Conservation (phyloP, 768 basidiomycete genomes). For the Leccinum pellstonianum region DNA sequence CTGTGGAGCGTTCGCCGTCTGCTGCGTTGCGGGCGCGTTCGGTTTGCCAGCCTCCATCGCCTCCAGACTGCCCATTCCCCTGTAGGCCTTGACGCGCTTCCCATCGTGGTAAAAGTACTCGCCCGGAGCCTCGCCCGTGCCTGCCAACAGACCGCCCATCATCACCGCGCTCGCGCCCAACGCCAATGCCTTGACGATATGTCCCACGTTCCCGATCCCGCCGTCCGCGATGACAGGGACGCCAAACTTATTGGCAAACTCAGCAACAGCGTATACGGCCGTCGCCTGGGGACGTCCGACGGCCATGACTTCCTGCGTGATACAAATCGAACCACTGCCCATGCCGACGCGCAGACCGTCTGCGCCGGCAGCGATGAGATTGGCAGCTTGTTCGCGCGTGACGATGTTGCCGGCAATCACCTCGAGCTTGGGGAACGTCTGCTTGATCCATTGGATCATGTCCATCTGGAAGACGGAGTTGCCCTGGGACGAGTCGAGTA, state of each 20-base stretch:
- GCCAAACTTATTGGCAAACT: constrained; percentile 91
- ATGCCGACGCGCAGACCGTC: constrained; percentile 96
- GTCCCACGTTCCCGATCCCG: constrained; percentile 92
- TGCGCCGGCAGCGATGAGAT: constrained; percentile 89
- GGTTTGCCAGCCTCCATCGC: constrained; percentile 83
- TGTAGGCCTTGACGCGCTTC: constrained; percentile 97
- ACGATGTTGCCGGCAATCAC: constrained; percentile 98
- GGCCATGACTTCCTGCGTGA: constrained; percentile 99
- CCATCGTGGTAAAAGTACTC: constrained; percentile 99
- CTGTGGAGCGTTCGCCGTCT: constrained; percentile 46
- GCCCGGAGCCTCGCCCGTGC: constrained; percentile 95
- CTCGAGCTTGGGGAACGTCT: constrained; percentile 80
- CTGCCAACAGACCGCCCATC: constrained; percentile 97
- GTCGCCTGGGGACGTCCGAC: constrained; percentile 98
- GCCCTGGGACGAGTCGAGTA: constrained; percentile 95
- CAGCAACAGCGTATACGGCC: constrained; percentile 94
- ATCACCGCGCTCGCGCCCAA: constrained; percentile 96
- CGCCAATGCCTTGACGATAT: constrained; percentile 94
- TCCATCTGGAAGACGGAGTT: constrained; percentile 93
- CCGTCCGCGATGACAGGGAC: constrained; percentile 97
- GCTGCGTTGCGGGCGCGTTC: constrained; percentile 32
- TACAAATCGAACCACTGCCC: constrained; percentile 98
- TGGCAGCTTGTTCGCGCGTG: constrained; percentile 95
- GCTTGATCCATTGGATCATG: constrained; percentile 93
- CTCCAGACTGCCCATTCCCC: constrained; percentile 97